These are phyloP conservation scores for Dittrichia graveolens DNA, from an alignment of 129 eudicot genomes.

Conservation along the genomic window DNA sequence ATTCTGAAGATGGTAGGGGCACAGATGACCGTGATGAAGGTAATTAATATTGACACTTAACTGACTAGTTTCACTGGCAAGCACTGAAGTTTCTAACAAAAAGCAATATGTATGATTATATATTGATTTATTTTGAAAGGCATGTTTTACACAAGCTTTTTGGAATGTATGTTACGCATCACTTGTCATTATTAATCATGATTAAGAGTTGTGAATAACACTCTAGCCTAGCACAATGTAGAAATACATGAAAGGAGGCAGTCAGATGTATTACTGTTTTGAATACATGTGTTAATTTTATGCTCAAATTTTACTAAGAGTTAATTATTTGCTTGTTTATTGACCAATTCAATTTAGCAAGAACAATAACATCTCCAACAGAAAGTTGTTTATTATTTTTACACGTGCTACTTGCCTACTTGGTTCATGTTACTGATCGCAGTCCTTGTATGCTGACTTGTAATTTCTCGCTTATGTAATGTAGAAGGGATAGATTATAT, in stretches of 20 bases:
- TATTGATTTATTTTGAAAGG: slow-evolving; percentile 8
- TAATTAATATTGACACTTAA: slow-evolving; percentile 14
- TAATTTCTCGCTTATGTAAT: not conserved
- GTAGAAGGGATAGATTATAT: slow-evolving; percentile 1
- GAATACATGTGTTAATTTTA: not conserved
- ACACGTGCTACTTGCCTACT: not conserved
- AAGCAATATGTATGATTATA: slow-evolving; percentile 1
- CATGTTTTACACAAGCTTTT: not conserved
- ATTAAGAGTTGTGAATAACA: not conserved
- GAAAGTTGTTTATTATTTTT: not conserved
- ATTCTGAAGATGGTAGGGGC: slow-evolving; percentile 43
- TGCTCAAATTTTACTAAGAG: too few species aligned
- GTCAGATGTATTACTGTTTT: not conserved
- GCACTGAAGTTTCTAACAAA: not conserved
- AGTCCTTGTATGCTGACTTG: not conserved
- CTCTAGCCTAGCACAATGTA: not conserved
- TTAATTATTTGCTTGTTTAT: too few species aligned
- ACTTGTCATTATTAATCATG: not conserved
- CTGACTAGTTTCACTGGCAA: slow-evolving; percentile 4
- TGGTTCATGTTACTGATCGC: not conserved
- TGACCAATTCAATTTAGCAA: not conserved
- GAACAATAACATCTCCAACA: not conserved
- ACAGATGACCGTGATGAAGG: slow-evolving; percentile 52
- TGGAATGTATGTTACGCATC: slow-evolving; percentile 10
- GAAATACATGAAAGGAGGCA: slow-evolving; percentile 4